Conservation (phyloP, 139 green algal species). For the Limnomonas spitsbergensis region DNA sequence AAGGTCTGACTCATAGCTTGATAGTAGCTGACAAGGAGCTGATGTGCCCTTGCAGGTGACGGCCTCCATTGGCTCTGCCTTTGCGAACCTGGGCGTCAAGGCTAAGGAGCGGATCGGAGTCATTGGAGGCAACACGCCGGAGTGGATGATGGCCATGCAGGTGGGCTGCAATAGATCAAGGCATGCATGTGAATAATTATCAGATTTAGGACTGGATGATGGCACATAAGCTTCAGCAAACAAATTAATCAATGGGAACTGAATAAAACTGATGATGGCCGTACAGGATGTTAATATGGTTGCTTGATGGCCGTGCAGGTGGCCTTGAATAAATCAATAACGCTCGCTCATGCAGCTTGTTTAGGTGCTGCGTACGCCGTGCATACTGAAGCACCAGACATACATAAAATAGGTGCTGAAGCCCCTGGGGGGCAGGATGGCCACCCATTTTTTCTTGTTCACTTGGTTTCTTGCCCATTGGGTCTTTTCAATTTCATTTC, state of each 20-base stretch:
- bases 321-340: not conserved
- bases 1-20: too few relatives aligned
- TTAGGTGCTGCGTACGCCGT: too few relatives aligned
- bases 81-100: conserved; percentile 33
- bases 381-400: not conserved
- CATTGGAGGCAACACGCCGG: conserved; percentile 56
- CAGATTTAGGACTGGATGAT: not conserved
- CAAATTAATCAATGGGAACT: not conserved
- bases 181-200: not conserved
- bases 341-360: not conserved
- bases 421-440: not conserved
- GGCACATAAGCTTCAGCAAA: not conserved
- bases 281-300: not conserved
- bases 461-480: not conserved
- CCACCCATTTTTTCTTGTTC: not conserved
- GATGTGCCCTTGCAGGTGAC: conserved; percentile 3
- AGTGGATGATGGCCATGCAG: conserved; percentile 77
- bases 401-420: not conserved
- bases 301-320: conserved; percentile 8
- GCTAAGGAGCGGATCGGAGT: conserved; percentile 44
- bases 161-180: too few relatives aligned
- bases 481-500: not conserved
- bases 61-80: conserved; percentile 28
- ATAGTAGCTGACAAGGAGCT: too few relatives aligned
- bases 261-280: not conserved